These are phyloP conservation scores for Gossypium anomalum DNA, from an alignment of 345 rosid species.

Conservation along the genomic window DNA sequence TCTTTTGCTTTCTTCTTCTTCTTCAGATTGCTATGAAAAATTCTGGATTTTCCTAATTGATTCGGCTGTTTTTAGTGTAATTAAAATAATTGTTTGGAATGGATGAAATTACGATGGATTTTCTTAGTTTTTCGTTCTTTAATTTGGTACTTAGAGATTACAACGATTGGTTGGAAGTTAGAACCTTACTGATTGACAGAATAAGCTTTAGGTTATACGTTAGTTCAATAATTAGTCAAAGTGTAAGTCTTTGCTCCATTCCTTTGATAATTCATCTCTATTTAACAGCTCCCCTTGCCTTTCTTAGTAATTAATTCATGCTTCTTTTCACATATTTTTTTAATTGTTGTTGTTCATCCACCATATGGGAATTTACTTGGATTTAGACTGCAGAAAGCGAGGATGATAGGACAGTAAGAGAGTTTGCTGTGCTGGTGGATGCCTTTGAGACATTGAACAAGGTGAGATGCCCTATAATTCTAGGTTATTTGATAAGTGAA, in stretches of 20 bases:
- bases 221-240: background rate
- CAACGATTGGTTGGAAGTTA: background rate
- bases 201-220: background rate
- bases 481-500: background rate
- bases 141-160: background rate
- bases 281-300: background rate
- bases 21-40: background rate
- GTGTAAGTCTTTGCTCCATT: background rate
- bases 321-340: slow-evolving; percentile 5
- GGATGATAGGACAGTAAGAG: slow-evolving; percentile 72
- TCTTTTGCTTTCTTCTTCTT: background rate
- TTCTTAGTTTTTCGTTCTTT: background rate
- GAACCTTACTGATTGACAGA: background rate
- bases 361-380: slow-evolving; percentile 33
- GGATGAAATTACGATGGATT: background rate
- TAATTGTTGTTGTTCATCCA: slow-evolving; percentile 3
- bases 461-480: slow-evolving; percentile 33
- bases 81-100: background rate
- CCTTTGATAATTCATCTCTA: background rate
- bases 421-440: slow-evolving; percentile 64
- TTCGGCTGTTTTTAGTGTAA: background rate
- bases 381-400: slow-evolving; percentile 67
- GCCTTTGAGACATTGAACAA: slow-evolving; percentile 40
- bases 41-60: background rate
- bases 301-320: background rate